Evolutionary conservation across 139 green algal genomes (phyloP), one percentile per base, ranked within the genome.

Genomic region (Nannochloris sp.): DNA sequence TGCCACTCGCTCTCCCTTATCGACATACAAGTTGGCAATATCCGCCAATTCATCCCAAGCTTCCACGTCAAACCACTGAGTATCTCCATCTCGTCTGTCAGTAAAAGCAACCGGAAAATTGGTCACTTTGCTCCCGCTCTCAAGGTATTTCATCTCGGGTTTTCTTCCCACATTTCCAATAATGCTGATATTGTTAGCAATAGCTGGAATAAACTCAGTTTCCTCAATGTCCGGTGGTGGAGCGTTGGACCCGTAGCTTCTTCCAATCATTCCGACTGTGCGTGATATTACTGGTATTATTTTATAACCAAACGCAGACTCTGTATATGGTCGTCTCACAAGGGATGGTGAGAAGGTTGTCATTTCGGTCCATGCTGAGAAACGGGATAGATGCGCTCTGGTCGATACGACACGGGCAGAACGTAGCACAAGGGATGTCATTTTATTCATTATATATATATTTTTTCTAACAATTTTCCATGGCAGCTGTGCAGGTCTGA

Each of bases 21-120:
- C 34, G 23, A 75, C 49, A 66, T 56, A 23, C 31, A 48, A 4
- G 3, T 48, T 46, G 3, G 48, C 69, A 4, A 46, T 46, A 24
- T 75, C 65, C 3, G 69, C 69, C 29, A 75, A 55, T 27, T 37
- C 19, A 48, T 65, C 69, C 69, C 69, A 75, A 7, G 48, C 44
- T 51, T 75, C 69, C 16, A 75, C 65, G 31, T 75, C 48, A 29
- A 75, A 29, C 69, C 69, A 75, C 21, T 75, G 51, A 29, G 43
- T 66, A 12, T 72, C 68, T 12, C 49, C 64, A 5, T 60, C 40
- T 50, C 36, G 31, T 46, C 54, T 56, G 8, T 31, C 15, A 31
- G 60, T 75, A 11, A 75, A 29, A 16, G 51, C 68, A 24, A 75
- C 18, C 3, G 31, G 25, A 2, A 54, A 34, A 21, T 55, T 66